Evolutionary conservation across 2,329 filamentous ascomycete genomes (phyloP).

Genomic region (Hymenoscyphus fraxineus): DNA sequence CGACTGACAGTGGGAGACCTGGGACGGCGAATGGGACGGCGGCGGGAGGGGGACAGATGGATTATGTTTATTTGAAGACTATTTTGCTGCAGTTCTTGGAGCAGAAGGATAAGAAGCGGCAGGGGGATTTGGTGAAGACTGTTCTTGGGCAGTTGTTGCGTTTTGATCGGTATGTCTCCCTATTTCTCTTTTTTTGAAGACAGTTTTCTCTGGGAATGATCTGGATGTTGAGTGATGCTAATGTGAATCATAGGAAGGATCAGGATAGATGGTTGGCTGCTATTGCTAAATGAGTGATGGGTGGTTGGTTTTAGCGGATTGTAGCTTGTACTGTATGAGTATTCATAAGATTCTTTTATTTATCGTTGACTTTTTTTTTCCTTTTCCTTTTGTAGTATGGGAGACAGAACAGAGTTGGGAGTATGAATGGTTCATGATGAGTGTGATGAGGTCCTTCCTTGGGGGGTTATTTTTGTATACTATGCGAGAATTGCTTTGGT

Average conservation of each 20-base stretch:
- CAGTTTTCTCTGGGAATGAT: too few relatives aligned
- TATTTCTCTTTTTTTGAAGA: too few relatives aligned
- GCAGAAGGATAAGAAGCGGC: constrained; percentile 72
- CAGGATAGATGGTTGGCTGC: constrained; percentile 85
- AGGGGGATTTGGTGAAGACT: constrained; percentile 67
- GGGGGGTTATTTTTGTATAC: neutral
- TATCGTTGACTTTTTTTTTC: too few relatives aligned
- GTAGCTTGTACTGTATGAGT: neutral
- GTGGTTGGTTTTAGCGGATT: neutral
- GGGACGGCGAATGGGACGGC: constrained; percentile 19
- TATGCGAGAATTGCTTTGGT: neutral
- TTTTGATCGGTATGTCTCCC: constrained; percentile 65
- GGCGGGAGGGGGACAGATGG: constrained; percentile 18
- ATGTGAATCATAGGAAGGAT: constrained; percentile 52
- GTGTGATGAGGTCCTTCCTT: neutral
- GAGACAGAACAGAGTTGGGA: neutral
- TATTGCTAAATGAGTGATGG: constrained; percentile 40
- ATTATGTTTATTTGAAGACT: constrained; percentile 67
- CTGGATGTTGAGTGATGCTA: constrained; percentile 8
- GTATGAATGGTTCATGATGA: neutral
- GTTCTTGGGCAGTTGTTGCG: constrained; percentile 72
- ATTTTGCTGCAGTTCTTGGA: constrained; percentile 78
- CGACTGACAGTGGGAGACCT: constrained; percentile 36
- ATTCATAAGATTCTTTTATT: constrained; percentile 2
- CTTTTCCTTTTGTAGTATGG: neutral